Evolutionary conservation across 176 grass and related monocot species (phyloP), one percentile per base, ranked within the genome.

Genomic region (Lolium perenne): DNA sequence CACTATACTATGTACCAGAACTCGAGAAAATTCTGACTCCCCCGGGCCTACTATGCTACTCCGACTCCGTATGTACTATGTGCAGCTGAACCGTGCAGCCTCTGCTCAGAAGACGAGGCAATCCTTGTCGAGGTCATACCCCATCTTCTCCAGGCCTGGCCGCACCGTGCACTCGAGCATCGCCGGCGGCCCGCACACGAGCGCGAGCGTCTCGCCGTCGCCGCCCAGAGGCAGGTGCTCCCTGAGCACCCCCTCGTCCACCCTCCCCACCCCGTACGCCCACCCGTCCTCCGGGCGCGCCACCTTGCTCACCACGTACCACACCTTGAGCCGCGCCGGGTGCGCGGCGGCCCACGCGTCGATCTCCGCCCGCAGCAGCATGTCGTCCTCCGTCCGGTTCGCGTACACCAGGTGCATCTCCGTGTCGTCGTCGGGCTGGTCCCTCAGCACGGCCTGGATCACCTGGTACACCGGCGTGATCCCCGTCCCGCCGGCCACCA

Each of bases 391-490:
- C 4, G 91, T 88, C 65, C 95, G 87, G 82, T 87, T 93, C 16
- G 91, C 93, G 74, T 95, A 95, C 38, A 97, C 85, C 9, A 95
- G 80, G 80, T 95, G 91, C 93, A 97, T 97, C 83, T 90, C 91
- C 54, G 93, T 97, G 2, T 0, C 7, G 72, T 95, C 93, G n/a
- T 74, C 89, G 10, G 93, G 91, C 64, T 94, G 87, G 82, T 92
- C 87, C 5, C 87, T 41, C 13, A 97, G 88, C 81, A 95, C 97
- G 13, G 92, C 92, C 88, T 92, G 93, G 80, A 98, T 94, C 81
- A 98, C 87, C 81, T 98, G 97, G 90, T 94, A 96, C 5, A 95
- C 54, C 9, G 97, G 97, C 55, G 92, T 95, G 89, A 98, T 98
- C 59, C 97, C 97, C 1, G 79, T 90, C 15, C 97, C 97, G 18